A percentile compares a stretch with the other conserved stretches of the same genome.
phyloP scores from a whole-genome alignment of 2,329 filamentous ascomycete genomes.

The Aphanocladium album region DNA sequence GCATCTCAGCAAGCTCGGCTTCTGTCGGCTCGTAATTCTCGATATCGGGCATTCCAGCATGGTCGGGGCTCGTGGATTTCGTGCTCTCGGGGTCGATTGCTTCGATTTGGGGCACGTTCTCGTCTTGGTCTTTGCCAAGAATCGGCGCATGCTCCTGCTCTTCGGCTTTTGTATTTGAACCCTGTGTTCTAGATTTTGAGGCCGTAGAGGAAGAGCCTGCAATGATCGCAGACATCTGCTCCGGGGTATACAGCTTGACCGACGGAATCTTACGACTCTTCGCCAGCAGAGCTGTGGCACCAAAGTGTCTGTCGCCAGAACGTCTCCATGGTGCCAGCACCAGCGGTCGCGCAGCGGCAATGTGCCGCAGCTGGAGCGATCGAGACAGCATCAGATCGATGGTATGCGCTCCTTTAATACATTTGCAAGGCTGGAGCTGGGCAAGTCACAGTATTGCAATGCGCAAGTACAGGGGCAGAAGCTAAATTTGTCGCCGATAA shows the following conservation, averaged over 20 bases:
- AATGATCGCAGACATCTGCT: constrained; percentile 24
- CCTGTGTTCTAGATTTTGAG: background rate
- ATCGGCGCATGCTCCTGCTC: background rate
- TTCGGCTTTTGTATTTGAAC: background rate
- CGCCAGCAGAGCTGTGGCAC: background rate
- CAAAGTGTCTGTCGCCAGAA: background rate
- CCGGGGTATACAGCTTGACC: constrained; percentile 15
- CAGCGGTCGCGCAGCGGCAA: background rate
- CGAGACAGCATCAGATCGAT: constrained; percentile 7
- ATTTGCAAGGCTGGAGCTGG: background rate
- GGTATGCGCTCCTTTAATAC: background rate
- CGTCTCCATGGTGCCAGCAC: background rate
- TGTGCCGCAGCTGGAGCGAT: constrained; percentile 1
- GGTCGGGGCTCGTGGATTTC: background rate
- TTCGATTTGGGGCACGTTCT: background rate
- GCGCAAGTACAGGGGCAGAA: background rate
- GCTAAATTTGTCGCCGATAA: constrained; percentile 11
- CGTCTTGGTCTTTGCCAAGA: background rate
- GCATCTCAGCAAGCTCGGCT: background rate
- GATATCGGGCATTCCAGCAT: constrained; percentile 5
- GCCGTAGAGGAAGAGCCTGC: constrained; percentile 3
- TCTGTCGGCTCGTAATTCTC: constrained; percentile 9
- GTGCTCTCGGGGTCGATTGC: background rate
- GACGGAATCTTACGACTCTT: background rate
- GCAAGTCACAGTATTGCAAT: background rate